A percentile compares a stretch with the other conserved stretches of the same genome.
phyloP scores from a whole-genome alignment of 2,329 filamentous ascomycete species.

The Hypoxylon rubiginosum region DNA sequence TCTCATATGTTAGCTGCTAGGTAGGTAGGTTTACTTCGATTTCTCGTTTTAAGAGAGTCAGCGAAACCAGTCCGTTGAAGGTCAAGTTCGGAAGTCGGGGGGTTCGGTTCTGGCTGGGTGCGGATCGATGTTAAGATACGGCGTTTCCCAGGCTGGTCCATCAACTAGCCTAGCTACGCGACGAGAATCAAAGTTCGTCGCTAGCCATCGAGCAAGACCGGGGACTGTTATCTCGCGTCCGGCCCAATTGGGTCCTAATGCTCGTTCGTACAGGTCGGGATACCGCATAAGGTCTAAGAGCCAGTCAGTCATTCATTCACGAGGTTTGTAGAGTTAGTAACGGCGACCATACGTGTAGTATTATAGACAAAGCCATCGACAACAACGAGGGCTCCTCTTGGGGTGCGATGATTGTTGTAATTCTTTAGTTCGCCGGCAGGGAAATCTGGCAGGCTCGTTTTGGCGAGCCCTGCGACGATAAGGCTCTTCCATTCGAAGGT shows the following conservation, averaged over 20 bases:
- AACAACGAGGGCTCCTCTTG: slow-evolving; percentile 20
- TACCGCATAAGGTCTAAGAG: slow-evolving; percentile 13
- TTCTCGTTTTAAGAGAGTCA: too few relatives aligned
- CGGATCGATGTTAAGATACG: neutral
- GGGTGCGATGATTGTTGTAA: slow-evolving; percentile 11
- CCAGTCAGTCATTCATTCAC: slow-evolving; percentile 1
- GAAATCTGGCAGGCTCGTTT: slow-evolving; percentile 11
- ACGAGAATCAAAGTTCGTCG: neutral
- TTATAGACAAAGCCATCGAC: slow-evolving; percentile 28
- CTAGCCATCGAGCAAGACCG: neutral
- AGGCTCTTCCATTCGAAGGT: slow-evolving; percentile 12
- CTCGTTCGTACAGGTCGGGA: neutral
- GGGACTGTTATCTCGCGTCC: neutral
- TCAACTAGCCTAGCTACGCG: slow-evolving; percentile 4
- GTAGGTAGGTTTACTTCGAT: too few relatives aligned
- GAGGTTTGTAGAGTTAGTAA: neutral
- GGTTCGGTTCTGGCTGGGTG: neutral
- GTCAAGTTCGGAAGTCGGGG: neutral
- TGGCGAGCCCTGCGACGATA: slow-evolving; percentile 29
- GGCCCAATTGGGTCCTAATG: neutral
- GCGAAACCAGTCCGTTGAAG: neutral
- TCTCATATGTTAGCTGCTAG: too few relatives aligned
- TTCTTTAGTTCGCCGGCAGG: slow-evolving; percentile 25
- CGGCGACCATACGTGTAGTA: slow-evolving; percentile 27
- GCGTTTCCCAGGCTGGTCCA: slow-evolving; percentile 5